A percentile compares a stretch with the other conserved stretches of the same genome.
These are phyloP conservation scores for Closterium sp. DNA, from an alignment of 139 green algal species.

Conservation along the genomic window DNA sequence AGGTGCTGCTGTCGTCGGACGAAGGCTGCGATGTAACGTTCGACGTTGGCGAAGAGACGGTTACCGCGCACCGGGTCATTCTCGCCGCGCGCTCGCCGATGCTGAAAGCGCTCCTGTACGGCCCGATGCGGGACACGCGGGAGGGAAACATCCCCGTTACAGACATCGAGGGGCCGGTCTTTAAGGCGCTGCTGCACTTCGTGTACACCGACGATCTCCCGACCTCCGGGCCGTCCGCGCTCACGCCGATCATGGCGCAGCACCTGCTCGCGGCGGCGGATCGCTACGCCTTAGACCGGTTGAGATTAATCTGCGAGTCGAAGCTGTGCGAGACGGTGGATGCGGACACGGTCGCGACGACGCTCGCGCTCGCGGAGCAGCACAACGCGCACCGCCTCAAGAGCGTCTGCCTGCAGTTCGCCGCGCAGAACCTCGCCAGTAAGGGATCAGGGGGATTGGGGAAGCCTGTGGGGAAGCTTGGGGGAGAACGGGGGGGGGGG, in stretches of 20 bases:
- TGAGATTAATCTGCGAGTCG: constrained; percentile 86
- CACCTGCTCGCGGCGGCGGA: constrained; percentile 95
- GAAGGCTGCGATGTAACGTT: constrained; percentile 49
- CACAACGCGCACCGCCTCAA: constrained; percentile 88
- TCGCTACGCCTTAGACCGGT: constrained; percentile 80
- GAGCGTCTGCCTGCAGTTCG: constrained; percentile 90
- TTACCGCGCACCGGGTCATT: constrained; percentile 57
- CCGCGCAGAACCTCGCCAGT: constrained; percentile 75
- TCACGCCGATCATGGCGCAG: constrained; percentile 45
- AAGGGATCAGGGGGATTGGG: too few species aligned
- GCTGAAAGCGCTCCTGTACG: constrained; percentile 46
- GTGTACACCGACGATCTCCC: constrained; percentile 73
- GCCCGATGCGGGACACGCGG: constrained; percentile 40
- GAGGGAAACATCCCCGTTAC: constrained; percentile 21
- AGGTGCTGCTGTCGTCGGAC: constrained; percentile 30
- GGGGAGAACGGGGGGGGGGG: too few species aligned
- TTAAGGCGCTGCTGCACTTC: constrained; percentile 84
- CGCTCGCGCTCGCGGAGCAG: constrained; percentile 91
- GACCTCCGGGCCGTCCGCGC: not conserved
- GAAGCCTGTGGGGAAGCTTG: too few species aligned
- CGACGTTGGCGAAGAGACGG: constrained; percentile 50
- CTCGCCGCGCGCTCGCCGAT: constrained; percentile 44
- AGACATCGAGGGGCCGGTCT: constrained; percentile 45
- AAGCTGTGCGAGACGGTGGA: constrained; percentile 89
- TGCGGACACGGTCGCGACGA: constrained; percentile 89